These are phyloP conservation scores for Austroboletus eburneus DNA, from an alignment of 768 basidiomycete genomes.

Conservation along the genomic window DNA sequence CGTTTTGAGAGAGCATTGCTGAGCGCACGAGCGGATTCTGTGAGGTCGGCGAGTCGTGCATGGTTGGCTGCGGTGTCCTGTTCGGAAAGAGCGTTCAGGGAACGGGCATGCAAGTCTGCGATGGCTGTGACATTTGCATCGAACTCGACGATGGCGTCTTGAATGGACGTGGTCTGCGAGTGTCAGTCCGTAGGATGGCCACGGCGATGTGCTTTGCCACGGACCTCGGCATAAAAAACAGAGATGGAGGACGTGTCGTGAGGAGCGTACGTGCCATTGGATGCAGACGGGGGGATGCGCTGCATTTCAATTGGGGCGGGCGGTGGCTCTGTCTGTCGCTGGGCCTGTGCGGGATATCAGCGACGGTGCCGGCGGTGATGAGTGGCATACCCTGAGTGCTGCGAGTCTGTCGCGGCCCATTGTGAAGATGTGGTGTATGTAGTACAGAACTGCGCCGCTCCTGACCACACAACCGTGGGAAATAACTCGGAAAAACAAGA, in stretches of 20 bases:
- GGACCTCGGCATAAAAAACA: slow-evolving; percentile 33
- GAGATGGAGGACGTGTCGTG: slow-evolving; percentile 27
- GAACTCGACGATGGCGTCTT: slow-evolving; percentile 42
- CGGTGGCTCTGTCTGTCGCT: slow-evolving; percentile 38
- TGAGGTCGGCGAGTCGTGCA: slow-evolving; percentile 52
- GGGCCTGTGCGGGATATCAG: slow-evolving; percentile 43
- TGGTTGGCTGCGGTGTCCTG: slow-evolving; percentile 37
- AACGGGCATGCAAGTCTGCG: slow-evolving; percentile 47
- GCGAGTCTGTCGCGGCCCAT: slow-evolving; percentile 77
- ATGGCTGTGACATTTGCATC: slow-evolving; percentile 44
- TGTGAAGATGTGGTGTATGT: not conserved
- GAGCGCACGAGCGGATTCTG: slow-evolving; percentile 55
- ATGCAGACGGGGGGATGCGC: slow-evolving; percentile 7
- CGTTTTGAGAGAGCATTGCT: slow-evolving; percentile 55
- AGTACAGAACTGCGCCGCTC: no score
- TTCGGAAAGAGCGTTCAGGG: slow-evolving; percentile 47
- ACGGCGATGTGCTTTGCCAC: not conserved
- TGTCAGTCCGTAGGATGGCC: not conserved
- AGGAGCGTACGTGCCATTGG: not conserved
- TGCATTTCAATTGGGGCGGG: slow-evolving; percentile 28
- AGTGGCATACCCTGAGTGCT: slow-evolving; percentile 69
- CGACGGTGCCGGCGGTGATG: slow-evolving; percentile 30
- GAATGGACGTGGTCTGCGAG: slow-evolving; percentile 44
- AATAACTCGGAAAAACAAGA: slow-evolving; percentile 2
- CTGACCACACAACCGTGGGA: slow-evolving; percentile 14